These are phyloP conservation scores for Aspergillus egyptiacus DNA, from an alignment of 495 filamentous ascomycete species.

Conservation along the genomic window DNA sequence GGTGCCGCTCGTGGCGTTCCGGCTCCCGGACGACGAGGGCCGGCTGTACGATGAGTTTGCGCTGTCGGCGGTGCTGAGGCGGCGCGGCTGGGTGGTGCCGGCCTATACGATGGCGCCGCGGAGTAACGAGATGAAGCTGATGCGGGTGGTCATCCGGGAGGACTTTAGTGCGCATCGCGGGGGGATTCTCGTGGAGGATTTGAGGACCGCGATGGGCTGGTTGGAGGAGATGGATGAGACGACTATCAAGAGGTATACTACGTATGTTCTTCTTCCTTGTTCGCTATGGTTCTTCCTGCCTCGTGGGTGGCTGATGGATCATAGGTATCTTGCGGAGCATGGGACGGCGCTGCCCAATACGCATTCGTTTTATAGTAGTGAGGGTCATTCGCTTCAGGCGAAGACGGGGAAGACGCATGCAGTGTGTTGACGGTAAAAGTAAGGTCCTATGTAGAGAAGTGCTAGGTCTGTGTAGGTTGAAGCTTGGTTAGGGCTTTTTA, in stretches of 20 bases:
- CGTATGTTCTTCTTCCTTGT: slow-evolving; percentile 44
- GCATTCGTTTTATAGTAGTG: slow-evolving; percentile 57
- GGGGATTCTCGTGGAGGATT: slow-evolving; percentile 64
- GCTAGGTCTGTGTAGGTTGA: too few relatives aligned
- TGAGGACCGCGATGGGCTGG: slow-evolving; percentile 60
- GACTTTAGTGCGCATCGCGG: slow-evolving; percentile 76
- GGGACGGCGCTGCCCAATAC: slow-evolving; percentile 33
- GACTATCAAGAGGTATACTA: slow-evolving; percentile 52
- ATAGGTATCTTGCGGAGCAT: slow-evolving; percentile 2
- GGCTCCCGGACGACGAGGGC: slow-evolving; percentile 52
- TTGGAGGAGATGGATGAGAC: slow-evolving; percentile 65
- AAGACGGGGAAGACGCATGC: slow-evolving; percentile 77
- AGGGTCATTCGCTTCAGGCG: slow-evolving; percentile 72
- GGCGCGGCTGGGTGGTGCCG: slow-evolving; percentile 83
- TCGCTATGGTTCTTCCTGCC: background rate
- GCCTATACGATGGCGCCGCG: slow-evolving; percentile 94
- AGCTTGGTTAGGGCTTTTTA: too few relatives aligned
- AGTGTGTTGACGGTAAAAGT: slow-evolving; percentile 63
- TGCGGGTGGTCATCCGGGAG: slow-evolving; percentile 83
- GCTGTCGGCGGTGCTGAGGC: slow-evolving; percentile 73
- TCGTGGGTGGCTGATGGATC: background rate
- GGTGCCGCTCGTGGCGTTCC: slow-evolving; percentile 81
- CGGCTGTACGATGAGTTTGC: slow-evolving; percentile 77
- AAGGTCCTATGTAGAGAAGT: too few relatives aligned
- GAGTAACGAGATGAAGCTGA: slow-evolving; percentile 69